These are phyloP conservation scores for Exophiala alcalophila DNA, from an alignment of 2,329 filamentous ascomycete genomes.

Conservation along the genomic window DNA sequence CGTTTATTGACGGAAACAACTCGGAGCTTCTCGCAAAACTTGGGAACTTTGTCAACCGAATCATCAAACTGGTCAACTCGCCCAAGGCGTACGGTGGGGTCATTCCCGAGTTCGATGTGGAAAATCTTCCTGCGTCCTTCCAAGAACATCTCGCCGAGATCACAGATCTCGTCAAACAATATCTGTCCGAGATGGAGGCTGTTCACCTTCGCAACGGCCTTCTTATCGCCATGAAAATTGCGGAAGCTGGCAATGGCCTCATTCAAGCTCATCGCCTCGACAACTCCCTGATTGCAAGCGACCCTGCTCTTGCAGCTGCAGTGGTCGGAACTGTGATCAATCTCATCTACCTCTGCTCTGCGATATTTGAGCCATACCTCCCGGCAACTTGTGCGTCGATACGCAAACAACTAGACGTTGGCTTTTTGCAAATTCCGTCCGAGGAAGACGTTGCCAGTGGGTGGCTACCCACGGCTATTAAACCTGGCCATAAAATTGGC, in stretches of 20 bases:
- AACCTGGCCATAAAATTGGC: slow-evolving; percentile 75
- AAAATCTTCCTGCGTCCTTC: slow-evolving; percentile 41
- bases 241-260: slow-evolving; percentile 58
- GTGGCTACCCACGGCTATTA: slow-evolving; percentile 61
- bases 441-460: slow-evolving; percentile 49
- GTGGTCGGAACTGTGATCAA: slow-evolving; percentile 78
- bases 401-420: slow-evolving; percentile 67
- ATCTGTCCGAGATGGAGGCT: slow-evolving; percentile 57
- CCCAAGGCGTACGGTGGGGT: slow-evolving; percentile 66
- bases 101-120: slow-evolving; percentile 58
- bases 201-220: slow-evolving; percentile 59
- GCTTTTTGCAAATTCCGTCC: slow-evolving; percentile 59
- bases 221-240: slow-evolving; percentile 54
- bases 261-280: slow-evolving; percentile 61
- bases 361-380: slow-evolving; percentile 79
- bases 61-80: slow-evolving; percentile 70
- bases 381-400: slow-evolving; percentile 74
- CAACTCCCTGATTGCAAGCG: slow-evolving; percentile 58
- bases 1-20: slow-evolving; percentile 83
- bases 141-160: slow-evolving; percentile 44
- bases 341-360: slow-evolving; percentile 76
- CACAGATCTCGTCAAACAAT: slow-evolving; percentile 54
- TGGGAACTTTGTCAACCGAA: slow-evolving; percentile 69
- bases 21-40: slow-evolving; percentile 76
- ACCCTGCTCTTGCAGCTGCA: slow-evolving; percentile 58